Evolutionary conservation across 2,329 filamentous ascomycete genomes (phyloP).

Genomic region (Sclerotinia subarctica): DNA sequence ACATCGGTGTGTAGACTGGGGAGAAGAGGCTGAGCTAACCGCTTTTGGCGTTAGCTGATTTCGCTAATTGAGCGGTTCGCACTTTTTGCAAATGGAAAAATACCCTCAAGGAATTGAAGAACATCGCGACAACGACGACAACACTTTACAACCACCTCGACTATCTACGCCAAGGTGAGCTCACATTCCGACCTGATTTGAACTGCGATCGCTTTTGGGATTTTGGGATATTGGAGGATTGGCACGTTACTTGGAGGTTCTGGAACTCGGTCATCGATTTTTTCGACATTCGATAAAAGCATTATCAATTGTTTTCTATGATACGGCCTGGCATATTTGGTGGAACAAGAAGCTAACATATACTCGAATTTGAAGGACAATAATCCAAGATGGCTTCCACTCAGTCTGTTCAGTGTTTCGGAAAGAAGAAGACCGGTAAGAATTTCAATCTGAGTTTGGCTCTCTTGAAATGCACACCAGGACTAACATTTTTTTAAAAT

Average conservation of each 20-base stretch:
- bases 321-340: background rate
- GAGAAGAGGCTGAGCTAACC: background rate
- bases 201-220: background rate
- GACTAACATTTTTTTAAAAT: constrained; percentile 34
- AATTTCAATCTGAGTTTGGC: constrained; percentile 4
- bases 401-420: constrained; percentile 95
- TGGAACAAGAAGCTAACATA: constrained; percentile 15
- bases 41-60: constrained; percentile 2
- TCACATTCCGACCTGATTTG: constrained; percentile 1
- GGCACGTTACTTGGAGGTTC: background rate
- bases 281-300: background rate
- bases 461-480: constrained; percentile 36
- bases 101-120: constrained; percentile 13
- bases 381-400: constrained; percentile 51
- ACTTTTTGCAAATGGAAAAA: constrained; percentile 22
- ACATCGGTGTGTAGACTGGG: background rate
- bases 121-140: constrained; percentile 23
- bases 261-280: constrained; percentile 3
- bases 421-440: constrained; percentile 78
- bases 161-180: constrained; percentile 22
- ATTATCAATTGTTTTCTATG: background rate
- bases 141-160: constrained; percentile 23
- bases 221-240: constrained; percentile 9
- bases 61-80: constrained; percentile 21
- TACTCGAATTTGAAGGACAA: constrained; percentile 16